Conservation (phyloP, 495 filamentous ascomycete species). For the Neurospora sp. region DNA sequence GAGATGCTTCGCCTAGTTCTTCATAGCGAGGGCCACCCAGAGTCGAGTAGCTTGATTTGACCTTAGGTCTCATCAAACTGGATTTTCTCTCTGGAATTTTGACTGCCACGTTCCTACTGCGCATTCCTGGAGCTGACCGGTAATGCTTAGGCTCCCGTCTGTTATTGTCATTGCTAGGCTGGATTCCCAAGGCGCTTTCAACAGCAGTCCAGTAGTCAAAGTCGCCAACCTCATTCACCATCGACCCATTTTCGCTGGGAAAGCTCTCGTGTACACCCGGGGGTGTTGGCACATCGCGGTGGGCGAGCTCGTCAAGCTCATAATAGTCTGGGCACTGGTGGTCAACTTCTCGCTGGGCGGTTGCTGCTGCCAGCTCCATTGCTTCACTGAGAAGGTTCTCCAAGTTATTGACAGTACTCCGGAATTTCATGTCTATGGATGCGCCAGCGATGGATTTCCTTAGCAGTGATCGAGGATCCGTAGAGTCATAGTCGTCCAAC, state of each 20-base stretch:
- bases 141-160: slow-evolving; percentile 9
- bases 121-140: slow-evolving; percentile 16
- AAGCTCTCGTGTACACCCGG: slow-evolving; percentile 9
- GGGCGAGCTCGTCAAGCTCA: slow-evolving; percentile 4
- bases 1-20: not conserved
- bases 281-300: slow-evolving; percentile 6
- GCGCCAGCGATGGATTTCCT: not conserved
- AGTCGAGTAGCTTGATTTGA: not conserved
- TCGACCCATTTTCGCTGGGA: slow-evolving; percentile 7
- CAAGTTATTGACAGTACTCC: slow-evolving; percentile 31
- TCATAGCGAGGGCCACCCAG: not conserved
- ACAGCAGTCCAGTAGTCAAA: not conserved
- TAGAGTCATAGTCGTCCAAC: not conserved
- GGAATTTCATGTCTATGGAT: slow-evolving; percentile 19
- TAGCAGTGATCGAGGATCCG: slow-evolving; percentile 1
- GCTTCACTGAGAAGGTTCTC: slow-evolving; percentile 40
- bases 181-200: not conserved
- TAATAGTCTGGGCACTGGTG: not conserved
- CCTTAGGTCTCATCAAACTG: slow-evolving; percentile 8
- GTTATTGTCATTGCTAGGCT: not conserved
- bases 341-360: slow-evolving; percentile 16
- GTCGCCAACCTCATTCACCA: slow-evolving; percentile 6
- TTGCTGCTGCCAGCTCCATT: slow-evolving; percentile 31
- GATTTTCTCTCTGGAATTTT: slow-evolving; percentile 9
- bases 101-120: slow-evolving; percentile 12